phyloP scores from a whole-genome alignment of 768 basidiomycete species.

The Kwoniella dejecticola region DNA sequence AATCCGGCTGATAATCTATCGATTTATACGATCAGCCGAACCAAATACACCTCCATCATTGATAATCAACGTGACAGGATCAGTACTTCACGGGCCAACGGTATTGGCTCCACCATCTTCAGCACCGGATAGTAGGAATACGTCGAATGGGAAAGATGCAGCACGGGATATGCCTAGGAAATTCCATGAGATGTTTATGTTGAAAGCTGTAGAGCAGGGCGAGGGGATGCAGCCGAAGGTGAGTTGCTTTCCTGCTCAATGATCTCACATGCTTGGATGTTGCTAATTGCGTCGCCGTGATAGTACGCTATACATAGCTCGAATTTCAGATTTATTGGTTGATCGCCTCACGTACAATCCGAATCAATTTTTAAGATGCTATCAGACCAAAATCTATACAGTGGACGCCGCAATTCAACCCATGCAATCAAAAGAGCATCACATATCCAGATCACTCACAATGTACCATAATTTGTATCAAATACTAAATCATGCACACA shows the following conservation, averaged over 20 bases:
- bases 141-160: conserved; percentile 13
- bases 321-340: conserved; percentile 49
- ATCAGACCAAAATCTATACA: no score
- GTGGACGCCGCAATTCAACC: no score
- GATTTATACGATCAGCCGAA: no score
- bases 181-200: conserved; percentile 51
- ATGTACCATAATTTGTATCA: no score
- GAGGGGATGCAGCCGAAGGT: conserved; percentile 51
- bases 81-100: conserved; percentile 44
- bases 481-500: no score
- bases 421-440: no score
- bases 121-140: conserved; percentile 11
- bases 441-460: no score
- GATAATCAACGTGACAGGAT: conserved; percentile 48
- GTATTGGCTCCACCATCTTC: conserved; percentile 27
- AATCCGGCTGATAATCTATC: no score
- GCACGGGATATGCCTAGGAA: conserved; percentile 42
- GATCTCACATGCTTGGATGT: not conserved
- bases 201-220: conserved; percentile 41
- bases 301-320: conserved; percentile 49
- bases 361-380: no score
- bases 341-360: no score
- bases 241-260: not conserved
- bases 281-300: conserved; percentile 5
- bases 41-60: conserved; percentile 37